phyloP scores from a whole-genome alignment of 768 basidiomycete genomes.

The Saitozyma podzolica region DNA sequence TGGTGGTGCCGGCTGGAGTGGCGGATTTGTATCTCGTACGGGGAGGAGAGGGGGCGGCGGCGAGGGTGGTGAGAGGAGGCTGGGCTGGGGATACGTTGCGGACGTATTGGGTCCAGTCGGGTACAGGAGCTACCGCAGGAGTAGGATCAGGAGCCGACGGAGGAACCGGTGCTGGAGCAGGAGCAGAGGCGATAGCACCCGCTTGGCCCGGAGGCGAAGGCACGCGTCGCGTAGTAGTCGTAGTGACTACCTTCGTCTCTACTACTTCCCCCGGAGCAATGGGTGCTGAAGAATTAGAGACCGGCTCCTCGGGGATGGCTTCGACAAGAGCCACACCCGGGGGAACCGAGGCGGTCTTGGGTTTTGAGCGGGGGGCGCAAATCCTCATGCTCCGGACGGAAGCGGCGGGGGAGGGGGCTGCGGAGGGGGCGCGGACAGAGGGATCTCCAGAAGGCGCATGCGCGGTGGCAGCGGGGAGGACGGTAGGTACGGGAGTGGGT shows the following conservation, averaged over 20 bases:
- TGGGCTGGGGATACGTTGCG: too few species aligned
- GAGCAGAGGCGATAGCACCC: too few species aligned
- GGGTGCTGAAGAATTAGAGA: constrained; percentile 1
- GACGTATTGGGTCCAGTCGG: too few species aligned
- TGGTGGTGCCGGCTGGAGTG: too few species aligned
- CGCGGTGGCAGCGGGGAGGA: constrained; percentile 1
- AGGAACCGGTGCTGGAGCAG: too few species aligned
- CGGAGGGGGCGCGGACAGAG: constrained; percentile 7
- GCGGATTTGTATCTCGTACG: too few species aligned
- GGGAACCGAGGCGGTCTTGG: too few species aligned
- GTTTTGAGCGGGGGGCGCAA: too few species aligned
- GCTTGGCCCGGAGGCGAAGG: constrained; percentile 13
- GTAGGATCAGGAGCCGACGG: too few species aligned
- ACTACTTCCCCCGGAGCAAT: constrained; percentile 13
- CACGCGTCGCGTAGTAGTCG: constrained; percentile 19
- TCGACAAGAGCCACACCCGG: background rate
- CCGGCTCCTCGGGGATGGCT: background rate
- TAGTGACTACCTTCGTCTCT: constrained; percentile 28
- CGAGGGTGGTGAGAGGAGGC: too few species aligned
- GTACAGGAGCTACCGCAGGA: too few species aligned
- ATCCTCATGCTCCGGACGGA: constrained; percentile 8
- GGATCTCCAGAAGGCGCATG: constrained; percentile 7
- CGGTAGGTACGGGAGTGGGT: constrained; percentile 7
- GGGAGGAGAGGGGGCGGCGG: too few species aligned
- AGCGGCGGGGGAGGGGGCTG: constrained; percentile 3